Percentiles rank a stretch among this genome's conserved stretches.
These are phyloP conservation scores for Ogataea wickerhamii DNA, from an alignment of 805 yeast genomes.

Conservation along the genomic window DNA sequence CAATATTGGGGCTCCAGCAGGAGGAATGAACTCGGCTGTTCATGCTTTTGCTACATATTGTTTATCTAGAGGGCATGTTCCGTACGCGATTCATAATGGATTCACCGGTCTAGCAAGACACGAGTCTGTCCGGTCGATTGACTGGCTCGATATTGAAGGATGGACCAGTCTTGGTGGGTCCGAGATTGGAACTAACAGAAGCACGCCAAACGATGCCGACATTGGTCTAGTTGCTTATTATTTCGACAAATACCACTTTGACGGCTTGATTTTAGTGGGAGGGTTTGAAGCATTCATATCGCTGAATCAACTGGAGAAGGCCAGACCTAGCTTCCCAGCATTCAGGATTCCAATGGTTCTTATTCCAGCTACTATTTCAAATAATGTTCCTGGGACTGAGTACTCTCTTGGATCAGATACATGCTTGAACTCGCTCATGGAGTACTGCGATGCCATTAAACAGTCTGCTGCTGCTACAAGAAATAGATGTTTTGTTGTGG, in stretches of 20 bases:
- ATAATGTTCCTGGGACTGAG: conserved; percentile 98
- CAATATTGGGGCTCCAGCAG: conserved; percentile 79
- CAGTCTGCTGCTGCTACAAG: conserved; percentile 73
- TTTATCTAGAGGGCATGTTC: conserved; percentile 69
- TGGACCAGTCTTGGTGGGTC: conserved; percentile 79
- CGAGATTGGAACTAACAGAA: conserved; percentile 77
- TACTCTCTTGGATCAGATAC: conserved; percentile 95
- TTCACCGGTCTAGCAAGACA: conserved; percentile 66
- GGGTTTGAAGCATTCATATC: conserved; percentile 82
- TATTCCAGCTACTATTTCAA: conserved; percentile 93
- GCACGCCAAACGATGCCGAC: conserved; percentile 62
- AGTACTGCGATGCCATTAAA: conserved; percentile 91
- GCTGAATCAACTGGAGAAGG: conserved; percentile 59
- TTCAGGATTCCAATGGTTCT: conserved; percentile 78
- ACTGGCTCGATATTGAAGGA: conserved; percentile 68
- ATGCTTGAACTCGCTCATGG: conserved; percentile 84
- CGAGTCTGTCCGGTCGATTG: conserved; percentile 54
- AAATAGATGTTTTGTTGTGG: conserved; percentile 76
- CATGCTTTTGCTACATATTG: conserved; percentile 72
- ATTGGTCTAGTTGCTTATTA: conserved; percentile 69
- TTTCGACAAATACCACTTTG: conserved; percentile 62
- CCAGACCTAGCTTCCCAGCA: conserved; percentile 60
- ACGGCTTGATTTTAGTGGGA: conserved; percentile 73
- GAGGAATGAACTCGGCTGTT: conserved; percentile 75
- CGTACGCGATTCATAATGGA: conserved; percentile 71